Percentiles rank a stretch among this genome's conserved stretches.
Evolutionary conservation across 164 flowering plant genomes (phyloP).

Genomic region (Echeveria elegans): DNA sequence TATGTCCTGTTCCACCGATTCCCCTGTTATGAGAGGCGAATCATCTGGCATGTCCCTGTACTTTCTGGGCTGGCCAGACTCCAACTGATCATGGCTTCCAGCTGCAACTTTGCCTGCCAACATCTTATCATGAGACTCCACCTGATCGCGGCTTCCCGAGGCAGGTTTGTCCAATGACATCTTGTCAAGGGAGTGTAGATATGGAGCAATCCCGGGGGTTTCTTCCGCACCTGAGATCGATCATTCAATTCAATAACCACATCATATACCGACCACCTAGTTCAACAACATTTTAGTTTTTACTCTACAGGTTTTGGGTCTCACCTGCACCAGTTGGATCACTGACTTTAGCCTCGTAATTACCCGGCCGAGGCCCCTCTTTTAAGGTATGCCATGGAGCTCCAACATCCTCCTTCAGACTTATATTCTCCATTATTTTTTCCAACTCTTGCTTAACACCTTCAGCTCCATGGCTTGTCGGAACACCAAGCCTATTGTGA

Average conservation of each 20-base stretch:
- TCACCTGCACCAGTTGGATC: conserved; percentile 36
- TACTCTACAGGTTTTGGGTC: background rate
- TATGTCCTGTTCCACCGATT: background rate
- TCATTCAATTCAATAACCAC: background rate
- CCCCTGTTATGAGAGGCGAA: background rate
- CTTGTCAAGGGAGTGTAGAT: conserved; percentile 25
- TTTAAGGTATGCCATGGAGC: conserved; percentile 17
- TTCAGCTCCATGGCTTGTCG: background rate
- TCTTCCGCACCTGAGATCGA: conserved; percentile 31
- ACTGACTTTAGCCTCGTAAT: conserved; percentile 29
- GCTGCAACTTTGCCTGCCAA: conserved; percentile 15
- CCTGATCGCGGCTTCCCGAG: conserved; percentile 42
- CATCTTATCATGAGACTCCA: conserved; percentile 26
- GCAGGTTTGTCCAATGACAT: conserved; percentile 21
- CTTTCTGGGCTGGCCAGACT: conserved; percentile 10
- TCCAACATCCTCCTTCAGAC: conserved; percentile 31
- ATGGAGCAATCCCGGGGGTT: conserved; percentile 20
- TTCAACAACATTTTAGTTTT: background rate
- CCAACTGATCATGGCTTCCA: conserved; percentile 49
- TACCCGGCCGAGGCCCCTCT: conserved; percentile 15
- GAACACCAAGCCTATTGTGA: background rate
- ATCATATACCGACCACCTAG: background rate
- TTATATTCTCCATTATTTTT: conserved; percentile 4
- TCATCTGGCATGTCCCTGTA: conserved; percentile 5
- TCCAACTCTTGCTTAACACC: background rate